phyloP scores from a whole-genome alignment of 1,139 yeast species.

The Kodamaea sp. region DNA sequence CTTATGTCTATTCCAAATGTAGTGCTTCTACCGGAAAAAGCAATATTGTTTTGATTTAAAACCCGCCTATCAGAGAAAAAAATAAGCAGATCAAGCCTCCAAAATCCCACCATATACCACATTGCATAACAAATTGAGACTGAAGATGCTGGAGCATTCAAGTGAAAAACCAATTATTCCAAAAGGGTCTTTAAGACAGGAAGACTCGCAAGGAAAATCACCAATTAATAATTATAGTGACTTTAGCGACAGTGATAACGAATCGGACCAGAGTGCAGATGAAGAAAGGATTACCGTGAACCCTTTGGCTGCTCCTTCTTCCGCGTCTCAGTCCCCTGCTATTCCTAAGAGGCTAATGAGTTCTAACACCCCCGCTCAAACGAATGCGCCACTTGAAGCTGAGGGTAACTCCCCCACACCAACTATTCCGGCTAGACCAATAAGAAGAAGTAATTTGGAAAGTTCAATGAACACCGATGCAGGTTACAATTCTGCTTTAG shows the following conservation, averaged over 20 bases:
- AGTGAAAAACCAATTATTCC: slow-evolving; percentile 19
- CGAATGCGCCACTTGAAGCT: too few species aligned
- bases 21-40: too few species aligned
- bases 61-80: too few species aligned
- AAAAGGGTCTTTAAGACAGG: slow-evolving; percentile 15
- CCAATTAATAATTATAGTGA: neutral
- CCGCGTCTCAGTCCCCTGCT: neutral
- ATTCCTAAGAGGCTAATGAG: neutral
- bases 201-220: slow-evolving; percentile 1
- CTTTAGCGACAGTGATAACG: too few species aligned
- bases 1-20: too few species aligned
- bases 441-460: too few species aligned
- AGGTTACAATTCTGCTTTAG: neutral
- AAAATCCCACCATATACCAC: neutral
- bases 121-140: neutral
- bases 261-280: neutral
- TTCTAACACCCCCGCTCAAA: too few species aligned
- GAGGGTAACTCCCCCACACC: slow-evolving; percentile 8
- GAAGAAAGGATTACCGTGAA: slow-evolving; percentile 2
- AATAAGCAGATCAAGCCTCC: too few species aligned
- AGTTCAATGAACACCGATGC: neutral
- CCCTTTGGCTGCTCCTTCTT: too few species aligned
- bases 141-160: slow-evolving; percentile 1
- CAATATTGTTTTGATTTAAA: too few species aligned
- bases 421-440: slow-evolving; percentile 13